Percentiles rank a stretch among this genome's conserved stretches.
Conservation (phyloP, 768 basidiomycete genomes). For the Mycena belliarum region DNA sequence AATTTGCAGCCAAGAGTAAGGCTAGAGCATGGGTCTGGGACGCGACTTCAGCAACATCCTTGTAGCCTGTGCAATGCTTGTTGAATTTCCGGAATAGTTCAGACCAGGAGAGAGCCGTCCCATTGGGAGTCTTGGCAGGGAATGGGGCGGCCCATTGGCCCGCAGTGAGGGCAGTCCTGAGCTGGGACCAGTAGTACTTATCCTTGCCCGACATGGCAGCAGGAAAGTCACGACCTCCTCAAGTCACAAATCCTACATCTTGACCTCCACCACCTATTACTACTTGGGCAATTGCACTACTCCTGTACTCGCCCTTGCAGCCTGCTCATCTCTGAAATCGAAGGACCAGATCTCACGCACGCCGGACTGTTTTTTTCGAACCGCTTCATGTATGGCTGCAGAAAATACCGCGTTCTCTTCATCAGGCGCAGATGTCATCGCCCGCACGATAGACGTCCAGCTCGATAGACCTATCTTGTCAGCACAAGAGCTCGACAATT, state of each 20-base stretch:
- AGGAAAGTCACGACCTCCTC: conserved; percentile 3
- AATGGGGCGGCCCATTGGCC: conserved; percentile 68
- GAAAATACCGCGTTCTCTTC: conserved; percentile 48
- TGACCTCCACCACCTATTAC: not conserved
- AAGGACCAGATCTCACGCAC: not conserved
- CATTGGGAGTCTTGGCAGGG: conserved; percentile 64
- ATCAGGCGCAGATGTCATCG: conserved; percentile 66
- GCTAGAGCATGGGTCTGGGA: conserved; percentile 66
- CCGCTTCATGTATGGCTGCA: conserved; percentile 15
- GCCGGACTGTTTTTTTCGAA: not conserved
- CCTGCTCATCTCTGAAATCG: too few relatives aligned
- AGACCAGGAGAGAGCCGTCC: conserved; percentile 62
- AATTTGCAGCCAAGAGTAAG: conserved; percentile 51
- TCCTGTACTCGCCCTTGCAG: not conserved
- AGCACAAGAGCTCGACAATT: conserved; percentile 51
- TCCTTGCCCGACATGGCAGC: conserved; percentile 48
- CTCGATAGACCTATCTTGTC: conserved; percentile 39
- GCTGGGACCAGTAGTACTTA: conserved; percentile 76
- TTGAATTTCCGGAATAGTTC: conserved; percentile 85
- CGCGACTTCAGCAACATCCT: conserved; percentile 65
- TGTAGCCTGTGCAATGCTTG: conserved; percentile 71
- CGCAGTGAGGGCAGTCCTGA: conserved; percentile 67
- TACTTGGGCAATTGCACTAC: too few relatives aligned
- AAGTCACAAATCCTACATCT: not conserved
- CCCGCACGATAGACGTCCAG: conserved; percentile 51